phyloP scores from a whole-genome alignment of 805 yeast genomes.

The Cyberlindnera saturnus region DNA sequence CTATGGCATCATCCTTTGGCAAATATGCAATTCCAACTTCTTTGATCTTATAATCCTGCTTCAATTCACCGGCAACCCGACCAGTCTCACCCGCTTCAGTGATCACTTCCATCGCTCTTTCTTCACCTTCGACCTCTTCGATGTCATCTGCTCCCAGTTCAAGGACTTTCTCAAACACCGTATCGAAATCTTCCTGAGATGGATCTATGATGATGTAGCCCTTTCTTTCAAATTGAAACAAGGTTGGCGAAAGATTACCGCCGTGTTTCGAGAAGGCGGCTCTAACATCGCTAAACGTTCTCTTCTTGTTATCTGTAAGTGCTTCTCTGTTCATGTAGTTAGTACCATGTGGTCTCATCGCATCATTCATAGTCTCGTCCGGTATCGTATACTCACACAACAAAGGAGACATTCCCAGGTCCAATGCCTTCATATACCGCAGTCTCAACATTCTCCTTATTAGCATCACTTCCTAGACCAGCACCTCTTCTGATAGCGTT shows the following conservation, averaged over 20 bases:
- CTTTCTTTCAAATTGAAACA: conserved; percentile 67
- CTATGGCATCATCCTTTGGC: conserved; percentile 55
- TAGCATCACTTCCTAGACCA: conserved; percentile 50
- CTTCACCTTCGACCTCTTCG: conserved; percentile 36
- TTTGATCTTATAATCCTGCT: conserved; percentile 47
- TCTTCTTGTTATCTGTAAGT: conserved; percentile 78
- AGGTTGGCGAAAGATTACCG: conserved; percentile 69
- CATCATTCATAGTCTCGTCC: no score
- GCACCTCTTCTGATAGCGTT: conserved; percentile 81
- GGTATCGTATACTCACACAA: conserved; percentile 34
- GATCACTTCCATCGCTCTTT: conserved; percentile 38
- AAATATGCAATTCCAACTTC: conserved; percentile 69
- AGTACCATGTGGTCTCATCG: not conserved
- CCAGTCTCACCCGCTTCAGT: conserved; percentile 64
- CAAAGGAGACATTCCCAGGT: conserved; percentile 84
- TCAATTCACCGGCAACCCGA: conserved; percentile 51
- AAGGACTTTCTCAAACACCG: conserved; percentile 64
- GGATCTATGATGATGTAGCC: conserved; percentile 63
- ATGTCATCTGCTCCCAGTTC: conserved; percentile 77
- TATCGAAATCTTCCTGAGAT: conserved; percentile 43
- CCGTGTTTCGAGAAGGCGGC: conserved; percentile 67
- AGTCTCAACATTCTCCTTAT: conserved; percentile 40
- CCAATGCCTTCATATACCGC: conserved; percentile 85
- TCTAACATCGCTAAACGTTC: conserved; percentile 73
- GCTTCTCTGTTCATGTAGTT: conserved; percentile 42